A percentile compares a stretch with the other conserved stretches of the same genome.
These are phyloP conservation scores for Parmales sp. DNA, from an alignment of 108 stramenopile species.

Conservation along the genomic window DNA sequence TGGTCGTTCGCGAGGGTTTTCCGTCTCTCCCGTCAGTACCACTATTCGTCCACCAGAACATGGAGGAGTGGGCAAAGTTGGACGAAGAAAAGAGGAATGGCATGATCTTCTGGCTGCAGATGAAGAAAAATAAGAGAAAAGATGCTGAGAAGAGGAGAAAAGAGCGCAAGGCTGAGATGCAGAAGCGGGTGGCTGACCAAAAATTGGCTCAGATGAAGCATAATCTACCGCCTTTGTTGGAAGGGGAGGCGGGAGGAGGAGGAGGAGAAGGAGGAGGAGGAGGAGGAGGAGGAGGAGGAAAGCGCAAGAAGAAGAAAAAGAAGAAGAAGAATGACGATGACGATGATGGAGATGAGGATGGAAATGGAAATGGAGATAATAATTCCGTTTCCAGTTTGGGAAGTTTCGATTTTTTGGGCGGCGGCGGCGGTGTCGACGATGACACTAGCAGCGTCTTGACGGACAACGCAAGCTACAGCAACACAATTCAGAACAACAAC, in stretches of 20 bases:
- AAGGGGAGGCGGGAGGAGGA: not conserved
- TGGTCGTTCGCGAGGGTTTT: not conserved
- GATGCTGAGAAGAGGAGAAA: not conserved
- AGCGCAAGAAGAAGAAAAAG: not conserved
- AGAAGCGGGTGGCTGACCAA: not conserved
- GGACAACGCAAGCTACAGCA: not conserved
- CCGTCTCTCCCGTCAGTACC: not conserved
- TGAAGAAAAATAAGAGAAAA: not conserved
- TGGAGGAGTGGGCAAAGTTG: not conserved
- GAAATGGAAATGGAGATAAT: not conserved
- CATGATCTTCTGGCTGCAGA: not conserved
- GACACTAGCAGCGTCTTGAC: not conserved
- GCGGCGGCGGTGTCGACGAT: not conserved
- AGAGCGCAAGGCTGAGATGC: not conserved
- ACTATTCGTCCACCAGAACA: not conserved
- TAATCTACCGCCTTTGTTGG: not conserved
- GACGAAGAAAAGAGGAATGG: not conserved
- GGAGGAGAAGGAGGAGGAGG: not conserved
- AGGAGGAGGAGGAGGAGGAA: not conserved
- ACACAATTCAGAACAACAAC: not conserved
- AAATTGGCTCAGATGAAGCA: not conserved
- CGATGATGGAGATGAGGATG: not conserved
- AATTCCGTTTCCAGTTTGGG: not conserved
- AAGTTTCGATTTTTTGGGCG: not conserved
- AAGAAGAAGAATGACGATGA: not conserved